Percentiles rank a stretch among this genome's conserved stretches.
Evolutionary conservation across 2,329 filamentous ascomycete species (phyloP).

Genomic region (Fusarium multiceps): DNA sequence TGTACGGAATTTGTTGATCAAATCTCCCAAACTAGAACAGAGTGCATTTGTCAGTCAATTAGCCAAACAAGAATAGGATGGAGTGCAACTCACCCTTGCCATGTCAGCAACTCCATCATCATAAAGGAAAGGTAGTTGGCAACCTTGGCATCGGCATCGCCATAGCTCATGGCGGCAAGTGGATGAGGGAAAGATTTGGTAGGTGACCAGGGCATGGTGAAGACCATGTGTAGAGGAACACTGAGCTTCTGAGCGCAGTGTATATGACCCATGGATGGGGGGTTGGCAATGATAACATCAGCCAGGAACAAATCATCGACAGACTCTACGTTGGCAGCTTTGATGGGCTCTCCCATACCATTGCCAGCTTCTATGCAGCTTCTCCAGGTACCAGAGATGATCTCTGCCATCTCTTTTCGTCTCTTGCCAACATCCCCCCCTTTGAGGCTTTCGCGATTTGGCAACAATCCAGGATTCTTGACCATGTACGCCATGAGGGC

Average conservation of each 20-base stretch:
- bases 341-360: constrained; percentile 45
- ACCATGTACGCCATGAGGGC: constrained; percentile 59
- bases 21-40: constrained; percentile 65
- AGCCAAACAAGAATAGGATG: neutral
- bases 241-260: constrained; percentile 62
- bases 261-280: constrained; percentile 63
- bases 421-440: constrained; percentile 52
- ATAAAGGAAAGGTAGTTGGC: constrained; percentile 43
- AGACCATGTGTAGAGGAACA: constrained; percentile 63
- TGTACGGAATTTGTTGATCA: constrained; percentile 76
- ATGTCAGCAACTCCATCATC: constrained; percentile 78
- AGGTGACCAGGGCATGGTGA: constrained; percentile 77
- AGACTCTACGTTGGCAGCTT: constrained; percentile 43
- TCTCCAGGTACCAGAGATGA: constrained; percentile 53
- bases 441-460: constrained; percentile 50
- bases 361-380: constrained; percentile 53
- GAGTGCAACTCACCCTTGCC: constrained; percentile 66
- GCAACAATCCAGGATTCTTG: constrained; percentile 54
- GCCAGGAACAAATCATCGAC: constrained; percentile 60
- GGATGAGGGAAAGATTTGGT: constrained; percentile 56
- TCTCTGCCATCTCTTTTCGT: constrained; percentile 53
- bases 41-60: neutral
- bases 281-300: constrained; percentile 66
- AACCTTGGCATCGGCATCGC: constrained; percentile 36
- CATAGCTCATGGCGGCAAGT: constrained; percentile 53